Evolutionary conservation across 345 rosid species (phyloP).

Genomic region (Eucalyptus sp.): DNA sequence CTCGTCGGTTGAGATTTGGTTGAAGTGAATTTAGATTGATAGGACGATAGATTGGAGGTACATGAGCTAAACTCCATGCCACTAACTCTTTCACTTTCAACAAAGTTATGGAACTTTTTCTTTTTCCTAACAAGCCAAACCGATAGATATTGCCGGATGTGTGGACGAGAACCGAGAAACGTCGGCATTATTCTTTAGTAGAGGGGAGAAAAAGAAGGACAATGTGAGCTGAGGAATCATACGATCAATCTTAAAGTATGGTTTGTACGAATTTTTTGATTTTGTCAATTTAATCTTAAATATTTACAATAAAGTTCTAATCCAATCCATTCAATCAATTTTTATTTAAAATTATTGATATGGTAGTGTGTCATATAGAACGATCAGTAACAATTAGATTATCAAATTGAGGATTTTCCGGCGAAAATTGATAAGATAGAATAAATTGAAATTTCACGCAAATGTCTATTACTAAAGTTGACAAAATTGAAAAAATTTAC

Average conservation of each 20-base stretch:
- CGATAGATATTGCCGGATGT: background rate
- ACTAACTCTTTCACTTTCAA: background rate
- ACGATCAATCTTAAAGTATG: background rate
- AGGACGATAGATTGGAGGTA: background rate
- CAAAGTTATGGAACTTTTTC: background rate
- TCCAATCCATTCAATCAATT: rapidly evolving
- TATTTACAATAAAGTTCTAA: too few species aligned
- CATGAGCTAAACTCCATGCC: background rate
- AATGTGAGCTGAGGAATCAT: background rate
- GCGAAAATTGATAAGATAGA: background rate
- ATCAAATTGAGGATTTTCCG: background rate
- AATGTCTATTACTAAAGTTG: rapidly evolving
- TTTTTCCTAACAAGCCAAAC: background rate
- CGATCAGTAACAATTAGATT: rapidly evolving
- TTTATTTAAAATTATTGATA: too few species aligned
- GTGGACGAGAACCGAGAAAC: background rate
- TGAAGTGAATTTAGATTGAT: background rate
- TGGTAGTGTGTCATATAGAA: rapidly evolving
- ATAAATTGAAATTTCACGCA: background rate
- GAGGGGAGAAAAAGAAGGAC: background rate
- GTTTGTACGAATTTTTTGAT: too few species aligned
- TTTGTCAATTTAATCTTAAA: background rate
- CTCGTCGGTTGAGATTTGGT: background rate
- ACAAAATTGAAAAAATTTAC: background rate
- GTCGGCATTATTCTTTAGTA: background rate